These are phyloP conservation scores for Erodium texanum DNA, from an alignment of 441 rosid species.

Conservation along the genomic window DNA sequence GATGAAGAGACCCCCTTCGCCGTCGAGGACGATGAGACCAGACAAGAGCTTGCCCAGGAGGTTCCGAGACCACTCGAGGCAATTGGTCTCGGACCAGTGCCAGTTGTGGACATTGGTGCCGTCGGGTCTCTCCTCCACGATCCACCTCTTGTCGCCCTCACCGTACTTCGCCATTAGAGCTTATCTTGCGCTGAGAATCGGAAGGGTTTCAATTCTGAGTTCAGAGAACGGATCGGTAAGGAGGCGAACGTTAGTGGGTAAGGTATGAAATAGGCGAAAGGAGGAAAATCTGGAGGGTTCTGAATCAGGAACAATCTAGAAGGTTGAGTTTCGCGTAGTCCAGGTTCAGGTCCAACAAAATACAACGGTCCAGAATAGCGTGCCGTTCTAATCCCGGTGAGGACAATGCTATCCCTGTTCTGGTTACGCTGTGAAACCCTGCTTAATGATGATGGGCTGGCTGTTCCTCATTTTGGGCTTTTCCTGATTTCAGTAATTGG, in stretches of 20 bases:
- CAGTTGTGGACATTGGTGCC: slow-evolving; percentile 97
- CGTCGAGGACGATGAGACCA: slow-evolving; percentile 41
- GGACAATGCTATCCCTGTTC: too few relatives aligned
- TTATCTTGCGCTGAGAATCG: neutral
- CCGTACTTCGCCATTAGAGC: slow-evolving; percentile 77
- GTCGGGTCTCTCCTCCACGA: slow-evolving; percentile 87
- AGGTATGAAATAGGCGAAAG: neutral
- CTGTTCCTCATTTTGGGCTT: too few relatives aligned
- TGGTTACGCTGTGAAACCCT: too few relatives aligned
- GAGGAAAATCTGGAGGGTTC: neutral
- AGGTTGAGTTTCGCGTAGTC: neutral
- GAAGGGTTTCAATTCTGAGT: neutral
- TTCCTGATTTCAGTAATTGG: neutral
- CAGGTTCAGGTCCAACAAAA: neutral
- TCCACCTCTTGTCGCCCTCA: slow-evolving; percentile 97
- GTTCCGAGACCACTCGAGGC: slow-evolving; percentile 73
- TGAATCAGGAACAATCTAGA: neutral
- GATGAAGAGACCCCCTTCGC: slow-evolving; percentile 54
- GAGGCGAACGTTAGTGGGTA: neutral
- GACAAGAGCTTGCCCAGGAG: slow-evolving; percentile 49
- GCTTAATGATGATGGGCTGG: too few relatives aligned
- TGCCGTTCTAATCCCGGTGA: too few relatives aligned
- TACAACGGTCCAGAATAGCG: too few relatives aligned
- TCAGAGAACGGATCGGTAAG: neutral
- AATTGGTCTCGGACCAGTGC: slow-evolving; percentile 98